Evolutionary conservation across 331 rosid species (phyloP), one percentile per base, ranked within the genome.

Genomic region (Quercus tomentella): DNA sequence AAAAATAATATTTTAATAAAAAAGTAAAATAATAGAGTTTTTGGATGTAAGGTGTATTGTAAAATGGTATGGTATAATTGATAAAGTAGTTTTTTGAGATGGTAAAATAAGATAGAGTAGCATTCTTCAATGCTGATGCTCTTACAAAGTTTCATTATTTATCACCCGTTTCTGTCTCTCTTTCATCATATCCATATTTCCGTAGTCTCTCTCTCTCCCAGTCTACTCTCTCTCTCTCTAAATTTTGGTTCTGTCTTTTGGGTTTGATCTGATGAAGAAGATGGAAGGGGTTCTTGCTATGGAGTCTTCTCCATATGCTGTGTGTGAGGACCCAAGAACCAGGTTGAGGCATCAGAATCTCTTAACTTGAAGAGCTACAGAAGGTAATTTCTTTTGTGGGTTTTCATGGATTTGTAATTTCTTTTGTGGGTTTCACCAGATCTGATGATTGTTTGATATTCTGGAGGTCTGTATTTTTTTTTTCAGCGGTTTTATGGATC

Each of bases 331-430:
- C 83, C 86, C 84, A 7, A 92, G 90, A 81, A 28, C 83, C 1
- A 88, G 83, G 76, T 79, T 86, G 66, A 89, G 93, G 86, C 99
- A 93, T 75, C 92, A 87, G 80, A 88, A 91, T 84, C 97, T 96
- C 85, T 81, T 90, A 82, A 84, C 98, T 88, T 84, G 67, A 91
- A 22, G 99, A 93, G 60, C 73, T 96, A 76, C 89, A 86, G 31
- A 86, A 89, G 99, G 99, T 96, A 87, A 81, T 37, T 18, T 70
- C 35, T 54, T 76, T 70, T 81, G 20, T 83, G 67, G 30, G 43
- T 69, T 25, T 56, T 60, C 37, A n/a, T 70, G 41, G 71, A 35
- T 82, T 77, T 45, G 1, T 10, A 70, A 1, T 82, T 70, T 83
- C 22, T 37, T 8, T 68, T 18, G 6, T 56, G 75, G 83, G 78